Base-by-base conservation (phyloP, 2,329 filamentous ascomycete species). In the Aureobasidium sp. region DNA sequence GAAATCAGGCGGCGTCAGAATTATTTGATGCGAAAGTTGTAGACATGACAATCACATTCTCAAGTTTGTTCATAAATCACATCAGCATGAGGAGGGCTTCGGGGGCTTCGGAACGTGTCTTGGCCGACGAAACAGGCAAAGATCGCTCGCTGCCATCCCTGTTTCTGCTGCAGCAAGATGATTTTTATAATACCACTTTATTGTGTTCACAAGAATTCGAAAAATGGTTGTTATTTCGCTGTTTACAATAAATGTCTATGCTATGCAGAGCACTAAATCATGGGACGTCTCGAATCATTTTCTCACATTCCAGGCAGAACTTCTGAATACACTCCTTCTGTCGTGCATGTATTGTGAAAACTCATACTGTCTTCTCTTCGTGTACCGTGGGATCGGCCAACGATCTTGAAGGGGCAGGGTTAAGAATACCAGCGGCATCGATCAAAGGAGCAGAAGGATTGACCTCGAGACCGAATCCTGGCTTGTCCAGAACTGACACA, bases 381-480 rank as follows among this genome's bases (percentile, higher is more conserved):
- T 26, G 51, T 9, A 43, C 41, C 4, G 65, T 59, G 27, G 71
- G 69, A 47, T 69, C 66, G 17, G 67, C 63, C 64, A 80, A 66
- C 17, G 76, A 70, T 68, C 72, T 78, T 37, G 68, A 66, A 64
- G 76, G 88, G 69, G 72, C 85, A 24, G 90, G 87, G 57, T 83
- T 89, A 62, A 96, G 78, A 17, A 96, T 82, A 62, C 85, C 83
- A 51, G 84, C 80, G 6, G 90, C 89, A 44, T 92, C 84, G 61
- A 96, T 89, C 65, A 97, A 78, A 71, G 89, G 89, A 29, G 88
- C 90, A 20, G 84, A 84, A 0, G 90, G 90, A 75, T 94, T 96
- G 63, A 97, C 76, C 63, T 92, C 92, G 56, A 97, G 80, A 5
- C 92, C 92, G 71, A 97, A 97, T 0, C 92, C 92, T 5, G 92